Conservation (phyloP, 2,329 filamentous ascomycete genomes). For the Fusarium foetens region DNA sequence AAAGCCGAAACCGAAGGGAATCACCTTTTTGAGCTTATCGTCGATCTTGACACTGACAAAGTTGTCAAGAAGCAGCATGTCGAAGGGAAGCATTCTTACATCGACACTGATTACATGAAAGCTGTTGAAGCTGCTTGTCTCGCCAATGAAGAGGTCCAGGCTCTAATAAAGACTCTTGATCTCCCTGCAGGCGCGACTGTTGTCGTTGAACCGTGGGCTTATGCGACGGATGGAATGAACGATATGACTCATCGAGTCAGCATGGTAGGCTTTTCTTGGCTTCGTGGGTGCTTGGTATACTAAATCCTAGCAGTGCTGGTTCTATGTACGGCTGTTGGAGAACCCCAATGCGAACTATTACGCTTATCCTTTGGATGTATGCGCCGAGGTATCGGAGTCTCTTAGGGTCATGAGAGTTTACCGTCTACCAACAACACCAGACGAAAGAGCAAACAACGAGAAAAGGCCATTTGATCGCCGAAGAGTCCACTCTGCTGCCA, state of each 20-base stretch:
- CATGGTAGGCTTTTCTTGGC: conserved; percentile 52
- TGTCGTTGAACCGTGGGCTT: conserved; percentile 65
- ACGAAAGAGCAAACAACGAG: conserved; percentile 48
- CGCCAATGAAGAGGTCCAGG: conserved; percentile 54
- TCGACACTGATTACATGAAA: conserved; percentile 60
- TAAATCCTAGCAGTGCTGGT: conserved; percentile 37
- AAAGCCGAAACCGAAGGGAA: conserved; percentile 14
- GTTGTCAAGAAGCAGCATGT: conserved; percentile 47
- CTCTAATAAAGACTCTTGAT: conserved; percentile 54
- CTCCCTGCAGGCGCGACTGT: conserved; percentile 58
- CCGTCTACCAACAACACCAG: conserved; percentile 50
- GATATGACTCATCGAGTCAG: conserved; percentile 59
- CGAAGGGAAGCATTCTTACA: conserved; percentile 57
- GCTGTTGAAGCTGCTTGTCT: conserved; percentile 59
- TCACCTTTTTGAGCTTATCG: conserved; percentile 45
- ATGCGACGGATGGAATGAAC: conserved; percentile 63
- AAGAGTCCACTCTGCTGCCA: conserved; percentile 50
- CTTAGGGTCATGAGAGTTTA: conserved; percentile 59
- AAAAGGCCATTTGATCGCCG: conserved; percentile 53
- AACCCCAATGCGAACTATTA: conserved; percentile 64
- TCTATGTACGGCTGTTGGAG: conserved; percentile 47
- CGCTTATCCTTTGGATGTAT: conserved; percentile 64
- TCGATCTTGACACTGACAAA: conserved; percentile 42
- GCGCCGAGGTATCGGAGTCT: conserved; percentile 59
- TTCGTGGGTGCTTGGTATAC: fast-evolving